Evolutionary conservation across 768 basidiomycete species (phyloP).

Genomic region (Pleurotus eryngii): DNA sequence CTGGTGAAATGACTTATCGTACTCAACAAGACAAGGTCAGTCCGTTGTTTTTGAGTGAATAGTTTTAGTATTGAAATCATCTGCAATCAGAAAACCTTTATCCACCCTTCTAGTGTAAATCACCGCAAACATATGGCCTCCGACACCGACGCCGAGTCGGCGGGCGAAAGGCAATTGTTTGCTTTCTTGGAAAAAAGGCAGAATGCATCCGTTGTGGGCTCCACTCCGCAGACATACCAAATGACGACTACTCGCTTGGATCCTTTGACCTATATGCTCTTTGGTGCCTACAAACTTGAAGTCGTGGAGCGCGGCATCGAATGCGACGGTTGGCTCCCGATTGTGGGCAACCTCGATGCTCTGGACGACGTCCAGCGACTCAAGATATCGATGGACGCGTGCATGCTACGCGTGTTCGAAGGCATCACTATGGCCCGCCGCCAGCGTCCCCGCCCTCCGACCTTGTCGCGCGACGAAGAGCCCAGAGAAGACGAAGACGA

Average conservation of each 20-base stretch:
- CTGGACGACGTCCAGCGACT: conserved; percentile 82
- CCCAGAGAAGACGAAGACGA: conserved; percentile 56
- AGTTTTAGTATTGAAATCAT: conserved; percentile 6
- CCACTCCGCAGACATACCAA: conserved; percentile 60
- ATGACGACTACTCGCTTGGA: conserved; percentile 83
- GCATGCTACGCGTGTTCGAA: conserved; percentile 88
- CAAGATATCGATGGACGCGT: conserved; percentile 75
- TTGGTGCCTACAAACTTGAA: conserved; percentile 79
- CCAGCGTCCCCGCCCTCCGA: conserved; percentile 26
- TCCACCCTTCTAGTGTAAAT: conserved; percentile 88
- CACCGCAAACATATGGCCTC: conserved; percentile 49
- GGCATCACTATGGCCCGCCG: conserved; percentile 59
- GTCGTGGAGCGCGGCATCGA: conserved; percentile 72
- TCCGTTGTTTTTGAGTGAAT: conserved; percentile 11
- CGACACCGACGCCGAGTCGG: conserved; percentile 16
- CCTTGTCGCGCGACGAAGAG: conserved; percentile 39
- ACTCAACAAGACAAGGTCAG: conserved; percentile 82
- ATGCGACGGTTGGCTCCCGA: conserved; percentile 89
- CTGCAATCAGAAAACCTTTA: conserved; percentile 56
- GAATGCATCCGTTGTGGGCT: conserved; percentile 54
- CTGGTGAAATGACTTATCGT: conserved; percentile 61
- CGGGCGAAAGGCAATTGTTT: conserved; percentile 68
- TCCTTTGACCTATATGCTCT: conserved; percentile 85
- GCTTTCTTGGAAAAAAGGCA: conserved; percentile 84
- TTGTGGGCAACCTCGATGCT: conserved; percentile 67